Percentiles rank a stretch among this genome's conserved stretches.
These are phyloP conservation scores for Sclerotinia nivalis DNA, from an alignment of 2,329 filamentous ascomycete species.

Conservation along the genomic window DNA sequence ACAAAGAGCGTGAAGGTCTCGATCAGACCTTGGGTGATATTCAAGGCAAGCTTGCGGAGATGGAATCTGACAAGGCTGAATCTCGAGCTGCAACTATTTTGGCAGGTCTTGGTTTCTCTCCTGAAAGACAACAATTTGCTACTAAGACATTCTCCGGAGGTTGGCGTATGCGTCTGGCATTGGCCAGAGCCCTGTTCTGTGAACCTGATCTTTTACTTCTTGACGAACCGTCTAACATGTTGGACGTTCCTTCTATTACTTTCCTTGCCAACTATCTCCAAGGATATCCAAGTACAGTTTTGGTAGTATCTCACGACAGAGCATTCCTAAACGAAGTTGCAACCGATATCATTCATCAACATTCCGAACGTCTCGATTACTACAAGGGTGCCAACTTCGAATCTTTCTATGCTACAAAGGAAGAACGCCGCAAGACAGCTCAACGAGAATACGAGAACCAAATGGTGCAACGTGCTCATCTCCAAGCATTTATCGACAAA, in stretches of 20 bases:
- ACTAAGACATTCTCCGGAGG: constrained; percentile 99
- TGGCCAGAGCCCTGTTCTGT: constrained; percentile 94
- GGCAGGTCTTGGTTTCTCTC: constrained; percentile 93
- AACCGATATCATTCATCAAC: constrained; percentile 98
- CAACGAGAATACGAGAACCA: constrained; percentile 99
- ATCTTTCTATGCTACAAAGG: constrained; percentile 94
- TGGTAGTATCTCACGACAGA: constrained; percentile 98
- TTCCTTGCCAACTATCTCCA: constrained; percentile 97
- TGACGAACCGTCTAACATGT: constrained; percentile 99
- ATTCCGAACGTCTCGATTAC: constrained; percentile 96
- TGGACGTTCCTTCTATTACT: constrained; percentile 99
- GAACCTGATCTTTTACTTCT: constrained; percentile 94
- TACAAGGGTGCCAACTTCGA: constrained; percentile 98
- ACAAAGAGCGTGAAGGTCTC: constrained; percentile 84
- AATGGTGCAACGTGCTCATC: constrained; percentile 87
- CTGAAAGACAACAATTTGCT: constrained; percentile 86
- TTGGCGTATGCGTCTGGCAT: constrained; percentile 97
- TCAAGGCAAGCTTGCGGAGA: constrained; percentile 88
- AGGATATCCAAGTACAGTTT: constrained; percentile 86
- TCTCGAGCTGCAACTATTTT: constrained; percentile 93
- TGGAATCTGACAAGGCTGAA: constrained; percentile 99
- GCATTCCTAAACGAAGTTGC: constrained; percentile 98
- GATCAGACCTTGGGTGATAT: constrained; percentile 91
- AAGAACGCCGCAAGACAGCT: constrained; percentile 94
- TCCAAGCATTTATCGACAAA: constrained; percentile 99